These are phyloP conservation scores for Fusarium neocosmosporiellum DNA, from an alignment of 2,329 filamentous ascomycete genomes.

Conservation along the genomic window DNA sequence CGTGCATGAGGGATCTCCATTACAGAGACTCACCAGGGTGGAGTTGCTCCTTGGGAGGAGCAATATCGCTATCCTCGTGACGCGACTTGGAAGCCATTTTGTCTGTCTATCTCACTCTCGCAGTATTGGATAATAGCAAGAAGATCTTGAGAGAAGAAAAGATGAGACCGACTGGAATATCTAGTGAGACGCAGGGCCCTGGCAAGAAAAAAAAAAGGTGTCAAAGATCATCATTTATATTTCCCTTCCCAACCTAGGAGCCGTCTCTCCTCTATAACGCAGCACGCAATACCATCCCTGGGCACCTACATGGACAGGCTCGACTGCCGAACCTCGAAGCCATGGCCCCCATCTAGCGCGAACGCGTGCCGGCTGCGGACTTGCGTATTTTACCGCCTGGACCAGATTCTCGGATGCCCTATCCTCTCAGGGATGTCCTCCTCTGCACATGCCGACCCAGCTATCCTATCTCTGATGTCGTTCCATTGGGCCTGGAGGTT, in stretches of 20 bases:
- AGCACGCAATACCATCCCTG: slow-evolving; percentile 28
- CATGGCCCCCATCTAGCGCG: slow-evolving; percentile 9
- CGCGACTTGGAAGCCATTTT: slow-evolving; percentile 32
- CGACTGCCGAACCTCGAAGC: slow-evolving; percentile 13
- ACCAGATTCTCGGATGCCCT: not conserved
- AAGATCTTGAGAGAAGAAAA: not conserved
- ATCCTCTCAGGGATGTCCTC: not conserved
- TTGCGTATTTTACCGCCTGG: slow-evolving; percentile 7
- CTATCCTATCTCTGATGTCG: not conserved
- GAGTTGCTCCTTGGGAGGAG: slow-evolving; percentile 47
- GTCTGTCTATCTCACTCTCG: not conserved
- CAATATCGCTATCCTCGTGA: slow-evolving; percentile 36
- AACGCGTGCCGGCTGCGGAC: slow-evolving; percentile 17
- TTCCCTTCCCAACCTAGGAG: slow-evolving; percentile 10
- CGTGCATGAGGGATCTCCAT: not conserved
- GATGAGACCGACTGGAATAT: not conserved
- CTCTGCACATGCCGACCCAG: not conserved
- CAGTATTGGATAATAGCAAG: not conserved
- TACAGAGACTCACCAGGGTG: slow-evolving; percentile 38
- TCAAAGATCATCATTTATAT: slow-evolving; percentile 35
- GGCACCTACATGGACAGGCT: not conserved
- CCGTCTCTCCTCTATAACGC: not conserved
- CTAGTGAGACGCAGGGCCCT: not conserved
- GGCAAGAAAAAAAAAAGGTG: not conserved
- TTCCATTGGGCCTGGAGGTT: not conserved